Evolutionary conservation across 2,329 filamentous ascomycete species (phyloP).

Genomic region (Geosmithia flava): DNA sequence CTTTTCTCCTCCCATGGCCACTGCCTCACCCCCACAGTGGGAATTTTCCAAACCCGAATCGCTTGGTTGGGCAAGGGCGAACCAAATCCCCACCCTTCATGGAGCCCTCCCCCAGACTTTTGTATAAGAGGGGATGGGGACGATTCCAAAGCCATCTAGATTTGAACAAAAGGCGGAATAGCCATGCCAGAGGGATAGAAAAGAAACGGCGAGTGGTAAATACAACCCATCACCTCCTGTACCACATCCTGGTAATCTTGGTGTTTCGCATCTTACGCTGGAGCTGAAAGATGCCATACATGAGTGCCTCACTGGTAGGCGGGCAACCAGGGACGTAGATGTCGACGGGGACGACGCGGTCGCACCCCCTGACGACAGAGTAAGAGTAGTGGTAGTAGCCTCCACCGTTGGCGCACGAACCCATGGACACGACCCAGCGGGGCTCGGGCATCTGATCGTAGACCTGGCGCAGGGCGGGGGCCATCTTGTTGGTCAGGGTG

Average conservation of each 20-base stretch:
- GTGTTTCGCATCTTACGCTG: conserved; percentile 63
- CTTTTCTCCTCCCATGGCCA: too few species aligned
- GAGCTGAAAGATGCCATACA: conserved; percentile 62
- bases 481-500: conserved; percentile 94
- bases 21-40: too few species aligned
- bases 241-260: conserved; percentile 44
- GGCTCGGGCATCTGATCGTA: conserved; percentile 96
- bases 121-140: too few species aligned
- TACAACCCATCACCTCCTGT: conserved; percentile 31
- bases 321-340: conserved; percentile 69
- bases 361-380: conserved; percentile 61
- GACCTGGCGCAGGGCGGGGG: conserved; percentile 75
- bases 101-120: too few species aligned
- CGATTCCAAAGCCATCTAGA: too few species aligned
- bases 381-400: conserved; percentile 86
- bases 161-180: too few species aligned
- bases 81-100: too few species aligned
- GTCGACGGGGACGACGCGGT: conserved; percentile 67
- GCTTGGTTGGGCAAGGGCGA: too few species aligned
- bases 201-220: neutral
- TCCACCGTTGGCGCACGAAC: conserved; percentile 72
- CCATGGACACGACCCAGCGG: conserved; percentile 76
- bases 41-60: too few species aligned
- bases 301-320: conserved; percentile 47
- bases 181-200: too few species aligned